Evolutionary conservation across 1,284 basidiomycete genomes (phyloP).

Genomic region (Fomitopsis palustris): DNA sequence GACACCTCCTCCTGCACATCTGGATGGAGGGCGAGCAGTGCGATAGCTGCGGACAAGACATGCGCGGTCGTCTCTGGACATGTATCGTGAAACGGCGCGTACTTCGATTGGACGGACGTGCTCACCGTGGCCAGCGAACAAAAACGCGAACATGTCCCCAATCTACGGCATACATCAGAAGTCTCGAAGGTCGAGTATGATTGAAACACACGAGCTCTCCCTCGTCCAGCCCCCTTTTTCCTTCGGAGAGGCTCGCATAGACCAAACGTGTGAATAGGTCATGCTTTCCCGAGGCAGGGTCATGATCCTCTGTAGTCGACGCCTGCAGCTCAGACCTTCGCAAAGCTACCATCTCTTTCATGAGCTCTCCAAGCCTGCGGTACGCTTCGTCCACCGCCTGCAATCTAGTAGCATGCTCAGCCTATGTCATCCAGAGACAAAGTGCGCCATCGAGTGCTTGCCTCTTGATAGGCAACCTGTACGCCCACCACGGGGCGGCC

Average conservation of each 20-base stretch:
- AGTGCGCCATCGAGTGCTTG: background rate
- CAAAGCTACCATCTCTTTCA: slow-evolving; percentile 6
- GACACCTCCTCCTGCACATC: slow-evolving; percentile 11
- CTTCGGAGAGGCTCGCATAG: slow-evolving; percentile 10
- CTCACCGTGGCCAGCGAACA: slow-evolving; percentile 18
- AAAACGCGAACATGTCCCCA: slow-evolving; percentile 16
- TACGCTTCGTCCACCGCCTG: slow-evolving; percentile 6
- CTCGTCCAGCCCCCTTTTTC: slow-evolving; percentile 11
- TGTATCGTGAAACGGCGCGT: background rate
- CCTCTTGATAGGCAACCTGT: slow-evolving; percentile 11
- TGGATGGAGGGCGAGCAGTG: slow-evolving; percentile 13
- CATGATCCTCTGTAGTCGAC: background rate
- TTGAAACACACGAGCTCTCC: slow-evolving; percentile 9
- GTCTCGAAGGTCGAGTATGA: background rate
- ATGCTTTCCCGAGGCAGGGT: background rate
- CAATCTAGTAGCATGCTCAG: background rate
- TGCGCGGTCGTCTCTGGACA: slow-evolving; percentile 14
- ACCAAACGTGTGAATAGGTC: slow-evolving; percentile 16
- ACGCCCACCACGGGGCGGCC: slow-evolving; percentile 8
- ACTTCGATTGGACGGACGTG: background rate
- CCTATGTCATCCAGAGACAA: background rate
- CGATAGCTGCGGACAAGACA: slow-evolving; percentile 12
- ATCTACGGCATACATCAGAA: background rate
- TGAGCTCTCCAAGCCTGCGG: slow-evolving; percentile 3
- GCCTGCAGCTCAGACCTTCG: slow-evolving; percentile 11